phyloP scores from a whole-genome alignment of 2,329 filamentous ascomycete genomes.

The Colletotrichum cereale region DNA sequence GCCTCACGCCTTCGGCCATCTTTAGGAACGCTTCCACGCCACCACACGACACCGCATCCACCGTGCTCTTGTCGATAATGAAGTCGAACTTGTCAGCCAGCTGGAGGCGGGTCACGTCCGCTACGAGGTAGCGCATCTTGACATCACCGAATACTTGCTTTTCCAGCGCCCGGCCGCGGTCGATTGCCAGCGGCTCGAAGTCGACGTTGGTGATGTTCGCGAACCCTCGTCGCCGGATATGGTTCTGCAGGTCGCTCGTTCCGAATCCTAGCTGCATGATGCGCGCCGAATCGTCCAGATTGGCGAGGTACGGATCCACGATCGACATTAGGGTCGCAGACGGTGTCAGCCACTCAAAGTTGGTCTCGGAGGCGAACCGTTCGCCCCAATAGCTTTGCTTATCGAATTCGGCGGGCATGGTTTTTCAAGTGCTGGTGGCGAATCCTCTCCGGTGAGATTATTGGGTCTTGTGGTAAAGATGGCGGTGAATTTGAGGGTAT shows the following conservation, averaged over 20 bases:
- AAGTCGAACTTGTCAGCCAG: conserved; percentile 52
- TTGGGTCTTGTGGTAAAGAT: background rate
- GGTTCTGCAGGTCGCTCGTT: conserved; percentile 63
- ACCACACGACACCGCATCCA: conserved; percentile 61
- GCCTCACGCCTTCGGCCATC: conserved; percentile 55
- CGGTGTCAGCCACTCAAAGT: conserved; percentile 62
- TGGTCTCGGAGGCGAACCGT: conserved; percentile 58
- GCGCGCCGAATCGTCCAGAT: conserved; percentile 44
- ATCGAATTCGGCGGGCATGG: conserved; percentile 55
- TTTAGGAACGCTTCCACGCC: conserved; percentile 52
- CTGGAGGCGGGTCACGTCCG: conserved; percentile 57
- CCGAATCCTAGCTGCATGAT: conserved; percentile 63
- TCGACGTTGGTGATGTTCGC: conserved; percentile 61
- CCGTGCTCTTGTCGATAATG: conserved; percentile 63
- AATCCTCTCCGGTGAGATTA: background rate
- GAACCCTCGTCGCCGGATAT: conserved; percentile 58
- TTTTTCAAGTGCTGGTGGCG: background rate
- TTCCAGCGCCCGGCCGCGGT: conserved; percentile 58
- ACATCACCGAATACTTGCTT: conserved; percentile 57
- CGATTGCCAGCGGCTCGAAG: conserved; percentile 62
- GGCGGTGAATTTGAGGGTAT: conserved; percentile 16
- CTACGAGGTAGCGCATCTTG: conserved; percentile 56
- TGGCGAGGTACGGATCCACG: conserved; percentile 53
- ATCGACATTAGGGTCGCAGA: conserved; percentile 57
- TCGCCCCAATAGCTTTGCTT: conserved; percentile 63